Percentiles rank a stretch among this genome's conserved stretches.
Conservation (phyloP, 1,284 basidiomycete genomes). For the Trichosporon faecale region DNA sequence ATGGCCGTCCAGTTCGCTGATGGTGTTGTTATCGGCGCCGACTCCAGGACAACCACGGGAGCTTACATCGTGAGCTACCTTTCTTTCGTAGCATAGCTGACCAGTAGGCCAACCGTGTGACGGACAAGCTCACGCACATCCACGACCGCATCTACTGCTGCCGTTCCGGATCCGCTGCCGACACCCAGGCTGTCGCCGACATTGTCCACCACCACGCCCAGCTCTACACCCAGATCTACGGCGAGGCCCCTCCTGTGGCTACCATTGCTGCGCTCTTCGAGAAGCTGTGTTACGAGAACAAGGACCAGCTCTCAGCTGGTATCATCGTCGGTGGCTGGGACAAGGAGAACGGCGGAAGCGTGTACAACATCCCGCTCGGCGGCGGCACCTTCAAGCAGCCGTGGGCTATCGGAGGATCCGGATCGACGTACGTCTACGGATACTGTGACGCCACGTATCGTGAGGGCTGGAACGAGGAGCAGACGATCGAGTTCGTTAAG, state of each 20-base stretch:
- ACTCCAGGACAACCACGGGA: slow-evolving; percentile 94
- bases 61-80: slow-evolving; percentile 75
- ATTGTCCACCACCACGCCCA: slow-evolving; percentile 84
- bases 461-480: slow-evolving; percentile 85
- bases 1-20: slow-evolving; percentile 98
- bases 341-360: slow-evolving; percentile 82
- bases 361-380: slow-evolving; percentile 93
- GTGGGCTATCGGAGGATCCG: slow-evolving; percentile 95
- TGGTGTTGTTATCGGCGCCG: slow-evolving; percentile 94
- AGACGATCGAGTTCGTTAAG: slow-evolving; percentile 92
- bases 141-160: slow-evolving; percentile 99
- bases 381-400: slow-evolving; percentile 91
- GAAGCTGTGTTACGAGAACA: slow-evolving; percentile 89
- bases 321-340: slow-evolving; percentile 99
- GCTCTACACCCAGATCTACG: slow-evolving; percentile 65
- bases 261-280: slow-evolving; percentile 83
- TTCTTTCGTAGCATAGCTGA: background rate
- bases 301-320: slow-evolving; percentile 81
- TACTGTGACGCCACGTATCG: slow-evolving; percentile 98
- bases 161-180: slow-evolving; percentile 94
- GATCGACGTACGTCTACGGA: slow-evolving; percentile 97
- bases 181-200: slow-evolving; percentile 96
- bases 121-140: slow-evolving; percentile 95
- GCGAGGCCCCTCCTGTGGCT: slow-evolving; percentile 70
- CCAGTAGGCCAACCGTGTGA: slow-evolving; percentile 81